Percentiles rank a stretch among this genome's conserved stretches.
phyloP scores from a whole-genome alignment of 352 stramenopile species.

The Phytophthora sojae region DNA sequence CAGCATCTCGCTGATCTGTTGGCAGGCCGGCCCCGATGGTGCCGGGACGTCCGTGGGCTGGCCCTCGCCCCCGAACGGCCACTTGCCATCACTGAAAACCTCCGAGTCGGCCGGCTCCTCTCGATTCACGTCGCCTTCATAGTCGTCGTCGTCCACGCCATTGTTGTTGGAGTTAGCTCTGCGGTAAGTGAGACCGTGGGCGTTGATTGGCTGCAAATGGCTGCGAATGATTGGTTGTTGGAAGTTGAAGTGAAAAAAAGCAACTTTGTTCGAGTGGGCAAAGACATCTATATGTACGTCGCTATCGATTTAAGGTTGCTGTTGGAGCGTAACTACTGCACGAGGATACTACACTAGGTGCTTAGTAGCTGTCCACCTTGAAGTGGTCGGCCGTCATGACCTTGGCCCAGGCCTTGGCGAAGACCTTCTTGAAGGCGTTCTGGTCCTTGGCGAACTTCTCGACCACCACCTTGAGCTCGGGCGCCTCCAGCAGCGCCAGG shows the following conservation, averaged over 20 bases:
- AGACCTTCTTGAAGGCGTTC: constrained; percentile 25
- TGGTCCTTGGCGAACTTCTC: constrained; percentile 25
- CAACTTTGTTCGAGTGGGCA: neutral
- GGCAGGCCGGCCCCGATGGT: neutral
- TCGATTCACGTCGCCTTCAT: neutral
- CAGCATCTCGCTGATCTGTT: constrained; percentile 9
- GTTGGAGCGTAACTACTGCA: neutral
- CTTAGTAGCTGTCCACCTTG: constrained; percentile 19
- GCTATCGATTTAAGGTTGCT: neutral
- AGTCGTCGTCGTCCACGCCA: neutral
- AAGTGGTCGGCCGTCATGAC: constrained; percentile 29
- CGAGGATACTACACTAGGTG: neutral
- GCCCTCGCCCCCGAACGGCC: constrained; percentile 7
- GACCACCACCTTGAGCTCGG: constrained; percentile 26
- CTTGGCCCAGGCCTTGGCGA: constrained; percentile 24
- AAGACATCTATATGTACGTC: neutral
- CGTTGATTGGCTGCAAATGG: no score
- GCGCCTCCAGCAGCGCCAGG: constrained; percentile 23
- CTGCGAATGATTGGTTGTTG: neutral
- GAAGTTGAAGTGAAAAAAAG: neutral
- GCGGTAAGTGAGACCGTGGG: no score
- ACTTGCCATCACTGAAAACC: constrained; percentile 4
- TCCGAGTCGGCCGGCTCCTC: neutral
- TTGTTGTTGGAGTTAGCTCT: neutral
- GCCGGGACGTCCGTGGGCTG: neutral